These are phyloP conservation scores for Phytophthora fragariae DNA, from an alignment of 352 stramenopile genomes.

Conservation along the genomic window DNA sequence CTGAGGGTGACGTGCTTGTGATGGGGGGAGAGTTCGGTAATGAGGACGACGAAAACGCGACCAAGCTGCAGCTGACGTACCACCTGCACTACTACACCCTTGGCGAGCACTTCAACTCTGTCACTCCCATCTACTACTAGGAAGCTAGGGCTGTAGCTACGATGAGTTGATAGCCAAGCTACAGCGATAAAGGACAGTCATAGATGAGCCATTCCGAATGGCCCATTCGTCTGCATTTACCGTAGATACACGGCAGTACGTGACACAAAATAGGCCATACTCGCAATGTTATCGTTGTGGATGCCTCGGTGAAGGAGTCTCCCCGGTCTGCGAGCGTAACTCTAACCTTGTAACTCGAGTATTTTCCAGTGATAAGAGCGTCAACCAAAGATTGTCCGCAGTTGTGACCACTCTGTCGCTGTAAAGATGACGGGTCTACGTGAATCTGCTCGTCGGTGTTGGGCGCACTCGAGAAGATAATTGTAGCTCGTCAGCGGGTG, in stretches of 20 bases:
- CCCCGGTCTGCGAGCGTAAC: no score
- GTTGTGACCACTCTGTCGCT: constrained; percentile 33
- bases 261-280: no score
- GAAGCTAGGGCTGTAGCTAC: constrained; percentile 4
- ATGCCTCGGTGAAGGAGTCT: no score
- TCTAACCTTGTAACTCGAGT: no score
- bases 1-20: constrained; percentile 84
- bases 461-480: constrained; percentile 27
- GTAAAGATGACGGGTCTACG: constrained; percentile 35
- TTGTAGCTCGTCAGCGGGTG: constrained; percentile 28
- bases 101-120: constrained; percentile 99
- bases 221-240: no score
- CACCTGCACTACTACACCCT: constrained; percentile 99
- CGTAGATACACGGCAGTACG: no score
- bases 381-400: constrained; percentile 12
- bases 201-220: no score
- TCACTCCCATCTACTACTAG: constrained; percentile 43
- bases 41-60: constrained; percentile 40
- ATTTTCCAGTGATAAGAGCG: no score
- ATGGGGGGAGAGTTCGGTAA: constrained; percentile 89
- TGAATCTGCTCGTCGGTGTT: background rate
- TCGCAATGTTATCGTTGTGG: no score
- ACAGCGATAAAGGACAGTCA: background rate
- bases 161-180: background rate
- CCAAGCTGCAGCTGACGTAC: constrained; percentile 92